Evolutionary conservation across 179 eudicot species (phyloP).

Genomic region (Beta corolliflora): DNA sequence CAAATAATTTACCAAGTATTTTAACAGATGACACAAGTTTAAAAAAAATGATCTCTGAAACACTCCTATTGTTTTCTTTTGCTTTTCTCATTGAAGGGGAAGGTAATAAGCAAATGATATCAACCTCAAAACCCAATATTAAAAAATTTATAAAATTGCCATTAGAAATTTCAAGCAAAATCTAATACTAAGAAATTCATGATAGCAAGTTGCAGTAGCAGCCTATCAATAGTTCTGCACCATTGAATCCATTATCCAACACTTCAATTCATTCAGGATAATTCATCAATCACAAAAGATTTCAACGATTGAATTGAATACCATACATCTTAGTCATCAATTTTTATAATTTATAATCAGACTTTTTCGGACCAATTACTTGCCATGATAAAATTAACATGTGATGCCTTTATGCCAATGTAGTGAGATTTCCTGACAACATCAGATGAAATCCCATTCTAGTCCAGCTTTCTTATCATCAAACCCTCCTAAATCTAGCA

Average conservation of each 20-base stretch:
- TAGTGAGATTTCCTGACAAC: not conserved
- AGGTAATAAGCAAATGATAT: not conserved
- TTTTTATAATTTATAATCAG: not conserved
- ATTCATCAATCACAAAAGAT: not conserved
- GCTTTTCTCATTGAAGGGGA: not conserved
- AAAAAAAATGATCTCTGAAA: not conserved
- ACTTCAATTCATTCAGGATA: too few species aligned
- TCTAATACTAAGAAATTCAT: too few species aligned
- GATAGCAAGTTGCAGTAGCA: too few species aligned
- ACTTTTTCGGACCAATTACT: too few species aligned
- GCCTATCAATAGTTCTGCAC: too few species aligned
- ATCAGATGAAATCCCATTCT: not conserved
- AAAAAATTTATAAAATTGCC: not conserved
- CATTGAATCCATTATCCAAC: too few species aligned
- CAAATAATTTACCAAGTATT: slow-evolving; percentile 8
- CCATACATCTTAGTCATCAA: not conserved
- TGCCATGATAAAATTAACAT: not conserved
- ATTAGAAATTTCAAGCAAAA: not conserved
- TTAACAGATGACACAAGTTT: not conserved
- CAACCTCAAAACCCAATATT: not conserved
- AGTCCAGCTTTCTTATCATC: not conserved
- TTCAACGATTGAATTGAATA: not conserved
- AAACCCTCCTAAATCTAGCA: not conserved
- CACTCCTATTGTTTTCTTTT: not conserved
- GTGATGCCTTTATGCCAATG: not conserved